These are phyloP conservation scores for Globomyces pollinis-pini DNA, from an alignment of 192 early-diverging fungal genomes.

Conservation along the genomic window DNA sequence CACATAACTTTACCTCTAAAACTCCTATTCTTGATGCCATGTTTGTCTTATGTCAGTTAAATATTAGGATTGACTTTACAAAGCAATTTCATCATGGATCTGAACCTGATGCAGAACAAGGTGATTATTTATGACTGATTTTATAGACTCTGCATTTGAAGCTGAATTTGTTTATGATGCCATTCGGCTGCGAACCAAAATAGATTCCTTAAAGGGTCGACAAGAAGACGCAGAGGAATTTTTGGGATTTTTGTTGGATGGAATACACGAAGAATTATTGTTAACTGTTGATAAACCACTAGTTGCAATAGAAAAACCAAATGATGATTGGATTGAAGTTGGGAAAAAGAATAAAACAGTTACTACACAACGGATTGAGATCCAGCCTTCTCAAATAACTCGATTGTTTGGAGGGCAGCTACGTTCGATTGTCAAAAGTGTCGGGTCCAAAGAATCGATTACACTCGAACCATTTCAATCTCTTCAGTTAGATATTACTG, in stretches of 20 bases:
- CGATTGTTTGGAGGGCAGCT: conserved; percentile 79
- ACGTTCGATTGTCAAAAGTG: conserved; percentile 66
- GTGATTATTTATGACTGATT: conserved; percentile 1
- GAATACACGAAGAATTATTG: conserved; percentile 81
- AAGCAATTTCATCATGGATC: conserved; percentile 43
- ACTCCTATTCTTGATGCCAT: conserved; percentile 83
- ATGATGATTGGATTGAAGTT: conserved; percentile 81
- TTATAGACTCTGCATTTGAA: conserved; percentile 61
- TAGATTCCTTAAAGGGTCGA: conserved; percentile 77
- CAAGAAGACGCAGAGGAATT: conserved; percentile 99
- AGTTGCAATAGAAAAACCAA: conserved; percentile 12
- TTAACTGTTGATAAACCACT: conserved; percentile 10
- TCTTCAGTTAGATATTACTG: conserved; percentile 81
- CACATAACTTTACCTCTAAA: conserved; percentile 62
- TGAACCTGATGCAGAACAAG: conserved; percentile 12
- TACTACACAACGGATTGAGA: conserved; percentile 53
- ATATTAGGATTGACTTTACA: conserved; percentile 48
- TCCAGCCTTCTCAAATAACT: conserved; percentile 69
- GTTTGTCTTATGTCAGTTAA: conserved; percentile 49
- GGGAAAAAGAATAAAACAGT: conserved; percentile 74
- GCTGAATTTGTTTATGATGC: conserved; percentile 93
- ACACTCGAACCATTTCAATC: conserved; percentile 83
- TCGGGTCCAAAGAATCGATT: conserved; percentile 68
- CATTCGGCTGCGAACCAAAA: conserved; percentile 64
- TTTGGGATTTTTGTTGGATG: conserved; percentile 85